Evolutionary conservation across 2,329 filamentous ascomycete species (phyloP), one percentile per base, ranked within the genome.

Genomic region (Blumeriella jaapii): DNA sequence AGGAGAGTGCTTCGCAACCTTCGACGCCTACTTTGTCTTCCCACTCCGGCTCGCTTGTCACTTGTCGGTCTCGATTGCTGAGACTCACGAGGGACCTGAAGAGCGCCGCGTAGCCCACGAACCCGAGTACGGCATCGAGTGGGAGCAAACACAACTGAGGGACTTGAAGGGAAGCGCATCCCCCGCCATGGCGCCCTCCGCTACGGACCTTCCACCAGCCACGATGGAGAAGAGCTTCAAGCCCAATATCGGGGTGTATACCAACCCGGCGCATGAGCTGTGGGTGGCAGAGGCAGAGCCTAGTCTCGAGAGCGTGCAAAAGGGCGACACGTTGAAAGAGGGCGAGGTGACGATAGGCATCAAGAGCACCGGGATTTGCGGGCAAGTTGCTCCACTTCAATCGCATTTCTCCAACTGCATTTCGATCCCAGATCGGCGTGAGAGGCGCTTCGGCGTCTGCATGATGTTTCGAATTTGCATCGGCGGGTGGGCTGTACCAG

Each of bases 341-440:
- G 89, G 87, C 33, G 82, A 95, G 62, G 85, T 95, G 31, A 86
- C 84, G 16, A 61, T 96, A 44, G 84, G 83, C 36, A 75, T 96
- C 59, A 84, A 89, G 62, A 93, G 83, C 62, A 95, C 89, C 6
- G 91, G 91, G 38, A 96, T 96, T 53, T 96, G 91, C 68, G 89
- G 89, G 74, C 91, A 67, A 55, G 66, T 54, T 25, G 9, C 11
- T 6, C 4, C 19, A 11, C 7, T n/a, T 14, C 10, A 14, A n/a
- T 18, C 20, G 20, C 11, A 6, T 11, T 22, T 6, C 20, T 8
- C 14, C 31, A n/a, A n/a, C n/a, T n/a, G 10, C 27, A 30, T 12
- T 19, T 20, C 20, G 6, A 22, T 22, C 20, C 20, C 20, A 6
- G 20, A 6, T 6, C 20, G 6, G 20, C 6, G 20, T 6, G 20